phyloP scores from a whole-genome alignment of 306 rosid species.

The Quillaja saponaria region DNA sequence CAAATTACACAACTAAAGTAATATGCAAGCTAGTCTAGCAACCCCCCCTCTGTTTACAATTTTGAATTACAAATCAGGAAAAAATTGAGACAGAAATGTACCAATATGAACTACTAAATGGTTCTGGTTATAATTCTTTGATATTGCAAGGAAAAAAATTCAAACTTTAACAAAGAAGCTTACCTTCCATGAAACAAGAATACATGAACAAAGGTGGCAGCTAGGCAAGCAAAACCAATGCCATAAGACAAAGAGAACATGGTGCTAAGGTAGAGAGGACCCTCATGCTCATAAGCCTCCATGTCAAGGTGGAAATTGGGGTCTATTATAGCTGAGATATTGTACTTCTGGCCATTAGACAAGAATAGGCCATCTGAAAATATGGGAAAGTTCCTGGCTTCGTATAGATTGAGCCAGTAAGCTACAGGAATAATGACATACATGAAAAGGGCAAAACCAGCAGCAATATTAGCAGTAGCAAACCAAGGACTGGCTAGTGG shows the following conservation, averaged over 20 bases:
- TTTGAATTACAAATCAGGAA: too few relatives aligned
- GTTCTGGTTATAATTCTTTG: too few relatives aligned
- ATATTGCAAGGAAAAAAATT: too few relatives aligned
- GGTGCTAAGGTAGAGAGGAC: conserved; percentile 71
- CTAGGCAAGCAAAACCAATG: conserved; percentile 67
- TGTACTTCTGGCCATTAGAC: conserved; percentile 62
- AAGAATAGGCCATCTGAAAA: conserved; percentile 70
- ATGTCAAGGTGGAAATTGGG: conserved; percentile 61
- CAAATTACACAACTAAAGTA: background rate
- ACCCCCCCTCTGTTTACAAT: too few relatives aligned
- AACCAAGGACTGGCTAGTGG: conserved; percentile 95
- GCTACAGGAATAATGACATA: conserved; percentile 60
- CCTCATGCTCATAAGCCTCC: conserved; percentile 56
- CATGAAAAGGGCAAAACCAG: conserved; percentile 57
- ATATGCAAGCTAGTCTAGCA: too few relatives aligned
- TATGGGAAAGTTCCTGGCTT: conserved; percentile 73
- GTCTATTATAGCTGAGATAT: conserved; percentile 67
- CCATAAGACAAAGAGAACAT: conserved; percentile 63
- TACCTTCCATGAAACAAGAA: conserved; percentile 78
- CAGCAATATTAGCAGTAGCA: conserved; percentile 80
- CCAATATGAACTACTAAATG: too few relatives aligned
- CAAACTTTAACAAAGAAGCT: too few relatives aligned
- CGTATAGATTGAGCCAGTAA: conserved; percentile 60
- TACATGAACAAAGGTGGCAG: conserved; percentile 78
- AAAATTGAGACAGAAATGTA: too few relatives aligned